Conservation (phyloP, 768 basidiomycete genomes). For the Lactarius deliciosus region DNA sequence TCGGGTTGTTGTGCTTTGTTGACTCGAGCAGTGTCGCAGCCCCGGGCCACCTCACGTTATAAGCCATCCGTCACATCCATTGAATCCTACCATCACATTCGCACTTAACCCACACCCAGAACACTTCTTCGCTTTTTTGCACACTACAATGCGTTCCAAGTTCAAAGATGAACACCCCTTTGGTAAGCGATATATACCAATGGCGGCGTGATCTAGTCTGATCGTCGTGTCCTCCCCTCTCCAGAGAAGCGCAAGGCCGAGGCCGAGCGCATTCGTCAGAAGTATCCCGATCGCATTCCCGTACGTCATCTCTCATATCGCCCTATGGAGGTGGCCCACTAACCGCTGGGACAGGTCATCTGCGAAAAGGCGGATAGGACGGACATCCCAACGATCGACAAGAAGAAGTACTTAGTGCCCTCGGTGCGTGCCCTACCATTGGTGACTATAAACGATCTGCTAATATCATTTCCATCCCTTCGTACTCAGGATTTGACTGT, state of each 20-base stretch:
- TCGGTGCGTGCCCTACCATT: slow-evolving; percentile 57
- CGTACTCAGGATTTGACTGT: slow-evolving; percentile 82
- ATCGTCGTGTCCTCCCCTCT: slow-evolving; percentile 36
- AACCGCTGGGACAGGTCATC: slow-evolving; percentile 68
- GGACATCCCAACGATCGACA: slow-evolving; percentile 99
- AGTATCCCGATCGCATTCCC: slow-evolving; percentile 98
- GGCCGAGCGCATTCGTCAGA: slow-evolving; percentile 97
- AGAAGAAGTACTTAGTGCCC: slow-evolving; percentile 99
- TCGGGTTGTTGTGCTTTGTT: slow-evolving; percentile 28
- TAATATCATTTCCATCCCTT: slow-evolving; percentile 12
- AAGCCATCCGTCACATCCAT: slow-evolving; percentile 10
- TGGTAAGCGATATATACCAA: slow-evolving; percentile 54
- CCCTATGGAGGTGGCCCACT: slow-evolving; percentile 3
- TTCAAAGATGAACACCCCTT: slow-evolving; percentile 99
- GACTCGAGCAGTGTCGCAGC: slow-evolving; percentile 14
- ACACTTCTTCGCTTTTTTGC: not conserved
- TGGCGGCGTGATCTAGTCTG: slow-evolving; percentile 37
- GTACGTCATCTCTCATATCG: slow-evolving; percentile 50
- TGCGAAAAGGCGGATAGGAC: slow-evolving; percentile 99
- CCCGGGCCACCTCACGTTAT: slow-evolving; percentile 15
- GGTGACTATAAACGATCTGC: slow-evolving; percentile 6
- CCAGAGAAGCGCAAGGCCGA: slow-evolving; percentile 99
- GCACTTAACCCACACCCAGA: slow-evolving; percentile 25
- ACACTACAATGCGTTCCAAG: slow-evolving; percentile 76
- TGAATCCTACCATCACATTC: not conserved